Evolutionary conservation across 1,284 basidiomycete species (phyloP), one percentile per base, ranked within the genome.

Genomic region (Irpex rosettiformis): DNA sequence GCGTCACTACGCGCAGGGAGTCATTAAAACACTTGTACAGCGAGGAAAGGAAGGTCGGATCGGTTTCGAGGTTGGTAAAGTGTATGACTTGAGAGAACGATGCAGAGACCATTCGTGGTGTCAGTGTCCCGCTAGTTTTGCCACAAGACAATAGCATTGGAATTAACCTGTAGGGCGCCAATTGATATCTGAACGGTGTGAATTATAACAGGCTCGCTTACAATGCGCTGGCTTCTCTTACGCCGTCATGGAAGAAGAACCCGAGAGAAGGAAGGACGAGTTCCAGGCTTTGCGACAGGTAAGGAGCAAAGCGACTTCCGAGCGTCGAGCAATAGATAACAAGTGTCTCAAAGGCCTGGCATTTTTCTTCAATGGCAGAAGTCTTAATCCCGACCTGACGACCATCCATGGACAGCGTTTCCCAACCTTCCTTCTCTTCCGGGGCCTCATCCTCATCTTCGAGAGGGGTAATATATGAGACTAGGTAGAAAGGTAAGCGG

Each of bases 351-450:
- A 93, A 93, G 2, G 92, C 91, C 65, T 91, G 87, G 58, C 91
- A 90, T 70, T 94, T 94, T 65, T 94, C 93, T 65, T 93, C 91
- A 63, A 94, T 85, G 2, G 85, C 85, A 0, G 89, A 86, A 1
- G 91, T 93, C 58, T 85, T 81, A 61, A 93, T 88, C 1, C 86
- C 87, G n/a, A 91, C 78, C 13, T 84, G 82, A 55, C 85, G 85
- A 0, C 89, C 90, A 55, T 91, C 88, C 76, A 92, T 82, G 7
- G 79, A 77, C 62, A 93, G 79, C 3, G 84, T 88, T 66, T 91
- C 89, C 85, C 88, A 92, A 11, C 89, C 89, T 40, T 91, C 87
- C 10, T 81, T 77, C 22, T 86, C 84, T 47, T 78, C 77, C 1
- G 69, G 67, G 8, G 74, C 74, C 13, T 84, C 82, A 18, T 86